A percentile compares a stretch with the other conserved stretches of the same genome.
Conservation (phyloP, 2,329 filamentous ascomycete species). For the Venturia aucupariae region DNA sequence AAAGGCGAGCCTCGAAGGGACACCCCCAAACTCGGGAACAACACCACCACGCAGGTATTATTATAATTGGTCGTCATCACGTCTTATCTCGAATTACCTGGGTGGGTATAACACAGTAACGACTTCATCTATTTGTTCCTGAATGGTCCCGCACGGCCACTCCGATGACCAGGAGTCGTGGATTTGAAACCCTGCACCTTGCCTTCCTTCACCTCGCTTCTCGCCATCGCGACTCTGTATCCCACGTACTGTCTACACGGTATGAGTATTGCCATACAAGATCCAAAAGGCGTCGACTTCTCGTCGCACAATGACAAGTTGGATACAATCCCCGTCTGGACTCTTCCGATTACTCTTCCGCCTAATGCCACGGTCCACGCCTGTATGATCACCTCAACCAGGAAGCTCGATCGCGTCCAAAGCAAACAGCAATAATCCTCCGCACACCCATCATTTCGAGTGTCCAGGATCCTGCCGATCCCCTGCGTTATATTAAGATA, state of each 20-base stretch:
- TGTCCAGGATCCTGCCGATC: background rate
- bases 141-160: background rate
- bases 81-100: background rate
- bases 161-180: background rate
- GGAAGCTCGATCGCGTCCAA: background rate
- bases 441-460: background rate
- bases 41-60: background rate
- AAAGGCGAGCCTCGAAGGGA: no score
- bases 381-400: background rate
- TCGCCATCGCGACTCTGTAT: background rate
- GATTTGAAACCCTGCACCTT: background rate
- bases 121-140: background rate
- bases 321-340: background rate
- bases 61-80: background rate
- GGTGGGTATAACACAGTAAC: no score
- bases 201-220: background rate
- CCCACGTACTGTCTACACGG: background rate
- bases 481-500: constrained; percentile 3
- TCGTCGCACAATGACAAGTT: background rate
- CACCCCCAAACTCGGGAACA: background rate
- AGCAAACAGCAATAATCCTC: background rate
- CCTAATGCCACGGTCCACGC: background rate
- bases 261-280: background rate
- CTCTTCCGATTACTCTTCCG: no score
- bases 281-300: background rate